Evolutionary conservation across 2,329 filamentous ascomycete genomes (phyloP).

Genomic region (Boeremia lycopersici): DNA sequence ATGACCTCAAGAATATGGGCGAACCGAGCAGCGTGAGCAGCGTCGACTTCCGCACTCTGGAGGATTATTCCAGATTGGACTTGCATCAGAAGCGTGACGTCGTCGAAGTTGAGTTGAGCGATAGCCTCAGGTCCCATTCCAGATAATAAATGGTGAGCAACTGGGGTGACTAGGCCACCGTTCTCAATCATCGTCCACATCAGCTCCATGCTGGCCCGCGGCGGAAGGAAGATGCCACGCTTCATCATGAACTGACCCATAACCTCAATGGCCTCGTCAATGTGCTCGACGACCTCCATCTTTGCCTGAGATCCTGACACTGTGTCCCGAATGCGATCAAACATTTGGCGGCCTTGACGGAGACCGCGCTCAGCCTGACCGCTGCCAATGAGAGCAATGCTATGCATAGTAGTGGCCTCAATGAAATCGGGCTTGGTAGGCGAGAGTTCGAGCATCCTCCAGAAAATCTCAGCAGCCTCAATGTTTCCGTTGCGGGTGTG

Average conservation of each 20-base stretch:
- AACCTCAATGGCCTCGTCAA: constrained; percentile 84
- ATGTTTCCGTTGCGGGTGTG: constrained; percentile 84
- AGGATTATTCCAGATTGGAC: constrained; percentile 62
- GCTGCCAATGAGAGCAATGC: constrained; percentile 83
- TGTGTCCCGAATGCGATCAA: constrained; percentile 75
- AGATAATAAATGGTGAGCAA: constrained; percentile 66
- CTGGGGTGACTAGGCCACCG: constrained; percentile 63
- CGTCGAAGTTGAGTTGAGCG: constrained; percentile 58
- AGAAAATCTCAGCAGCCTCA: constrained; percentile 76
- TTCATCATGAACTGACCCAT: constrained; percentile 64
- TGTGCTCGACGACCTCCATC: constrained; percentile 72
- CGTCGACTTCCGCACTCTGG: constrained; percentile 56
- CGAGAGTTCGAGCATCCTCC: constrained; percentile 71
- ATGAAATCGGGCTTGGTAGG: constrained; percentile 72
- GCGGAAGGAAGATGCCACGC: constrained; percentile 57
- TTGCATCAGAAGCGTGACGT: constrained; percentile 65
- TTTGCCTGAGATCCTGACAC: constrained; percentile 56
- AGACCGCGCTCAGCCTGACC: constrained; percentile 84
- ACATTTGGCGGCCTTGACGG: constrained; percentile 81
- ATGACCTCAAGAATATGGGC: constrained; percentile 66
- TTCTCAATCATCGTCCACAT: constrained; percentile 71
- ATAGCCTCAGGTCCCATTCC: constrained; percentile 66
- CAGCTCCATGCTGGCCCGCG: constrained; percentile 63
- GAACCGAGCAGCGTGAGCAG: constrained; percentile 65
- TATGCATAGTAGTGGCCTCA: constrained; percentile 89